phyloP scores from a whole-genome alignment of 2,329 filamentous ascomycete genomes.

The Epichloe typhina region DNA sequence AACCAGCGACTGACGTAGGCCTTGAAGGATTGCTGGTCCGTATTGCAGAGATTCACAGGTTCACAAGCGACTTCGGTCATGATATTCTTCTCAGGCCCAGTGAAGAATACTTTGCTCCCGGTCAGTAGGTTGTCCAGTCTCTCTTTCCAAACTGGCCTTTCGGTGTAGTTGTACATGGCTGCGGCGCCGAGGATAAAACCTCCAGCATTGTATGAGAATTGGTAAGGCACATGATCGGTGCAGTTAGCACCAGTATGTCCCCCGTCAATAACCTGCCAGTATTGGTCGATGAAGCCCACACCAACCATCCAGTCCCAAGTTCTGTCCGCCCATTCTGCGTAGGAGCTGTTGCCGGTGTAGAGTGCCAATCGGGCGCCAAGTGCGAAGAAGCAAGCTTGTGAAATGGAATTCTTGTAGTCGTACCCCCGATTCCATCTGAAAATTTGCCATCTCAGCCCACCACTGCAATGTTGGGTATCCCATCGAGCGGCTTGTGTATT shows the following conservation, averaged over 20 bases:
- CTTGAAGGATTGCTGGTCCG: constrained; percentile 51
- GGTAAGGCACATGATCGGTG: constrained; percentile 42
- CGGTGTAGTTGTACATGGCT: constrained; percentile 53
- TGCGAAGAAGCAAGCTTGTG: constrained; percentile 50
- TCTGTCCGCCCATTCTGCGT: constrained; percentile 62
- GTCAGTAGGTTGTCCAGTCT: constrained; percentile 44
- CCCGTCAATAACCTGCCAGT: constrained; percentile 54
- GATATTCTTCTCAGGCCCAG: constrained; percentile 34
- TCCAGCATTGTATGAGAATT: constrained; percentile 59
- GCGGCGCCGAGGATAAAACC: constrained; percentile 52
- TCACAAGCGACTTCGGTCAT: constrained; percentile 58
- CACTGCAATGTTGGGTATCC: constrained; percentile 56
- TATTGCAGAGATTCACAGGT: constrained; percentile 43
- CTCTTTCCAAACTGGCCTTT: constrained; percentile 39
- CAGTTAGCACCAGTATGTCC: constrained; percentile 44
- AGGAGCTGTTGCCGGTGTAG: constrained; percentile 67
- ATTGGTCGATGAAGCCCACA: constrained; percentile 43
- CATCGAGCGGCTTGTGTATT: constrained; percentile 64
- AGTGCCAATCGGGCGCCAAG: constrained; percentile 54
- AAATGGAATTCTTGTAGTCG: constrained; percentile 60
- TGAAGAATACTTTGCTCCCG: constrained; percentile 42
- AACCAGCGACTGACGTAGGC: constrained; percentile 50
- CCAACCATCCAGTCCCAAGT: constrained; percentile 56
- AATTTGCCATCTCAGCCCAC: constrained; percentile 75
- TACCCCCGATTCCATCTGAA: constrained; percentile 72